These are phyloP conservation scores for Chimonanthus praecox DNA, from an alignment of 164 flowering plant genomes.

Conservation along the genomic window DNA sequence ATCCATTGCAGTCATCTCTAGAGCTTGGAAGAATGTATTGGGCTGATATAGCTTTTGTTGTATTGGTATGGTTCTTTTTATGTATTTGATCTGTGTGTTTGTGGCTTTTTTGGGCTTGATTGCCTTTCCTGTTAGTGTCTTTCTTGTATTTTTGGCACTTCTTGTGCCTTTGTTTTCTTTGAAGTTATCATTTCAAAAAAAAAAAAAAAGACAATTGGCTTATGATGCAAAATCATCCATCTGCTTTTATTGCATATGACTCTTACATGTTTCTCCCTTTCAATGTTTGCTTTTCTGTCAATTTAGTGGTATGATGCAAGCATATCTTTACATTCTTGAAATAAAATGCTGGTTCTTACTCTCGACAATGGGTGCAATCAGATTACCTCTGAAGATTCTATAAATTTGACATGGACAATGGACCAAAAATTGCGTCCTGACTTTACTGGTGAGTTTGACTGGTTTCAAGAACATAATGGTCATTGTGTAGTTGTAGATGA, in stretches of 20 bases:
- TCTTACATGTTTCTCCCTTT: neutral
- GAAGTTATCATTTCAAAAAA: no score
- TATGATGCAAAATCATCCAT: neutral
- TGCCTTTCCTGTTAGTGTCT: no score
- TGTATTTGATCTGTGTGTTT: no score
- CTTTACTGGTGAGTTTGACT: conserved; percentile 17
- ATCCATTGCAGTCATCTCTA: no score
- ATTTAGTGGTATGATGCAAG: neutral
- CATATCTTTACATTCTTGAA: no score
- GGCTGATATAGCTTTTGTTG: no score
- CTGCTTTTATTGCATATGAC: neutral
- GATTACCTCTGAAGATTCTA: conserved; percentile 26
- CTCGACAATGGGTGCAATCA: conserved; percentile 6
- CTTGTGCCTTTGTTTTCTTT: no score
- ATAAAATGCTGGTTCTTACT: conserved; percentile 2
- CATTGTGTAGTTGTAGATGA: conserved; percentile 11
- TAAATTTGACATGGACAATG: conserved; percentile 32
- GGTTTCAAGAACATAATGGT: conserved; percentile 19
- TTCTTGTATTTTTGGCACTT: no score
- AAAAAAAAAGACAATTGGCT: no score
- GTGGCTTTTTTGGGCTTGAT: no score
- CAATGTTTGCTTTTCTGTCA: neutral
- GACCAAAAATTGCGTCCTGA: conserved; percentile 35
- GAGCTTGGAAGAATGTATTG: no score
- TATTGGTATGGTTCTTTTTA: no score